Conservation (phyloP, 2,329 filamentous ascomycete species). For the Sporothrix mexicana region DNA sequence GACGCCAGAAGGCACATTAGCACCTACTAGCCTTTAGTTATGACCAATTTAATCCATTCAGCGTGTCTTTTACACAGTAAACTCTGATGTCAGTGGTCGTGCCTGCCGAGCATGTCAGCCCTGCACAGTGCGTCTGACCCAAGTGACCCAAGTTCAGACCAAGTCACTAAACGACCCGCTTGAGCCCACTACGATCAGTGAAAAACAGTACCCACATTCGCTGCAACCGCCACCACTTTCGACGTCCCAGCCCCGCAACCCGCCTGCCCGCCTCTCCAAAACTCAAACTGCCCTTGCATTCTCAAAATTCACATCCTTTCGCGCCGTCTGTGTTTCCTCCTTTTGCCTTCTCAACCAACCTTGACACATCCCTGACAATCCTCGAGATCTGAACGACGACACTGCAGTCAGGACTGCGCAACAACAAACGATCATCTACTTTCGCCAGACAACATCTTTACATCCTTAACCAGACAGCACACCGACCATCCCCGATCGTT, state of each 20-base stretch:
- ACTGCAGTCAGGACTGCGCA: not conserved
- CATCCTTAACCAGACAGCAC: not conserved
- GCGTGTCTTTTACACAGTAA: no score
- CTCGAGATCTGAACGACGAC: not conserved
- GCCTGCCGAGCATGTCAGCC: not conserved
- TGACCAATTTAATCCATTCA: not conserved
- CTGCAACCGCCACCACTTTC: conserved; percentile 10
- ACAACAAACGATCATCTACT: not conserved
- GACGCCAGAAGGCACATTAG: not conserved
- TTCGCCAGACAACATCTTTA: not conserved
- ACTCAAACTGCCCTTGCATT: not conserved
- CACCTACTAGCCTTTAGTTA: not conserved
- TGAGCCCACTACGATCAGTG: not conserved
- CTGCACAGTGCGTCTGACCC: not conserved
- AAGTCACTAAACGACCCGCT: not conserved
- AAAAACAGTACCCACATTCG: not conserved
- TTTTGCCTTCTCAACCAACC: not conserved
- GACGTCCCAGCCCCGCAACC: conserved; percentile 8
- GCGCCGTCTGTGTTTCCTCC: not conserved
- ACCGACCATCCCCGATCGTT: not conserved
- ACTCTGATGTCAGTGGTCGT: no score
- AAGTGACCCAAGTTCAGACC: not conserved
- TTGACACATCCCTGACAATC: not conserved
- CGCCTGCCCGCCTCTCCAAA: not conserved
- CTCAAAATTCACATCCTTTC: not conserved